Evolutionary conservation across 345 rosid species (phyloP), one percentile per base, ranked within the genome.

Genomic region (Garcia nutans): DNA sequence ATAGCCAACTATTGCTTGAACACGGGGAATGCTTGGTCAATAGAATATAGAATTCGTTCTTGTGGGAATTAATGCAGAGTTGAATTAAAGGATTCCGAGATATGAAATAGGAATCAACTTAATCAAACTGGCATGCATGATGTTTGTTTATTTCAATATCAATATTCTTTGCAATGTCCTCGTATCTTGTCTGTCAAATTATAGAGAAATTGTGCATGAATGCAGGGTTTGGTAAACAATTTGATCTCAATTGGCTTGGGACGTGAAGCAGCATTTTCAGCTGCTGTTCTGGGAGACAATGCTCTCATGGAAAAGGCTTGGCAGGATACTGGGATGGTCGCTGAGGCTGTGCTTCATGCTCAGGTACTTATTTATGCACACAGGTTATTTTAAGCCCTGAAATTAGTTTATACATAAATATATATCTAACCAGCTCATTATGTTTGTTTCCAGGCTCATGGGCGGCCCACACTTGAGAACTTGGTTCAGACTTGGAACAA

Each of bases 301-400:
- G 95, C 92, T 64, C 93, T 96, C 78, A 92, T 96, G 99, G 99
- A 93, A 82, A 93, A 89, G 83, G 95, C 97, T 28, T 96, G 99
- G 99, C 95, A 90, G 86, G 99, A 96, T 70, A 93, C 98, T 0
- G 99, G 99, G 78, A 96, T 96, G 99, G 97, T 92, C 49, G 93
- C 98, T n/a, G 99, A 96, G 87, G 92, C 98, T 42, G 99, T 93
- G 47, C 94, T 96, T 80, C 99, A 96, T 83, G 96, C 98, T n/a
- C 99, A 96, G 74, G 98, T 96, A 90, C 44, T 81, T 72, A 16
- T 56, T 76, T 78, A 6, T 71, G 8, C 67, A 10, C 16, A 12
- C 17, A 31, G 8, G 44, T 70, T 26, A 5, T 28, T 6, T 65
- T 58, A 23, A 28, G 31, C 8, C 41, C 26, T 65, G 19, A 22